phyloP scores from a whole-genome alignment of 2,329 filamentous ascomycete genomes.

The Amesomyces nigricolor region DNA sequence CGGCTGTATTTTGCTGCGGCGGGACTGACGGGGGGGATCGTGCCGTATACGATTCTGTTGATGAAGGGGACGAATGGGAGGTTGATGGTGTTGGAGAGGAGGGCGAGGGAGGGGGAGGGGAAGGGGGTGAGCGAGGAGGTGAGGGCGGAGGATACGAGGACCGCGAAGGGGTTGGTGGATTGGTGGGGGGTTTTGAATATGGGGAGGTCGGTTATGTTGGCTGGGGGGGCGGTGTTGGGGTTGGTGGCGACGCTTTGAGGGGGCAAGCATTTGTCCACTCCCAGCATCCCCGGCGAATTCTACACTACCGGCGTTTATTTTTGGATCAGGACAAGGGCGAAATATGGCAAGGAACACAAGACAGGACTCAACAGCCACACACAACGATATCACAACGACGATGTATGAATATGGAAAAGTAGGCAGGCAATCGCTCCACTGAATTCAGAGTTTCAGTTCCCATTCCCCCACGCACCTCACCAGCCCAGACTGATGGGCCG shows the following conservation, averaged over 20 bases:
- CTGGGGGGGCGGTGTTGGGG: conserved; percentile 27
- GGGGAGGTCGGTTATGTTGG: conserved; percentile 25
- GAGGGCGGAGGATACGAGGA: conserved; percentile 33
- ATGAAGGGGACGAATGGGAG: conserved; percentile 44
- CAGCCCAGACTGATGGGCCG: not conserved
- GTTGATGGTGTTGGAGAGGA: conserved; percentile 40
- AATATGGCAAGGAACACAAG: not conserved
- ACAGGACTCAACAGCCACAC: not conserved
- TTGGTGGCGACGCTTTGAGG: conserved; percentile 26
- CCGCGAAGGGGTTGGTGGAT: conserved; percentile 48
- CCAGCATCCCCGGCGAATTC: too few species aligned
- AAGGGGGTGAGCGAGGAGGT: conserved; percentile 30
- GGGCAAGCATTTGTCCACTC: too few species aligned
- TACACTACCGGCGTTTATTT: too few species aligned
- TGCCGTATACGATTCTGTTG: conserved; percentile 48
- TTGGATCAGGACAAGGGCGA: too few species aligned
- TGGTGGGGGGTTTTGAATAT: conserved; percentile 52
- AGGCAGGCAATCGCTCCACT: not conserved
- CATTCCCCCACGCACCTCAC: not conserved
- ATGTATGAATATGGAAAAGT: not conserved
- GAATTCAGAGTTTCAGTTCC: not conserved
- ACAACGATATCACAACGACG: not conserved
- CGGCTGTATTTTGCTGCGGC: conserved; percentile 35
- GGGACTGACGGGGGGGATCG: conserved; percentile 38
- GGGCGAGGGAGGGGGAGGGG: conserved; percentile 27